Evolutionary conservation across 106 monocot species (phyloP), one percentile per base, ranked within the genome.

Genomic region (Platanthera zijinensis): DNA sequence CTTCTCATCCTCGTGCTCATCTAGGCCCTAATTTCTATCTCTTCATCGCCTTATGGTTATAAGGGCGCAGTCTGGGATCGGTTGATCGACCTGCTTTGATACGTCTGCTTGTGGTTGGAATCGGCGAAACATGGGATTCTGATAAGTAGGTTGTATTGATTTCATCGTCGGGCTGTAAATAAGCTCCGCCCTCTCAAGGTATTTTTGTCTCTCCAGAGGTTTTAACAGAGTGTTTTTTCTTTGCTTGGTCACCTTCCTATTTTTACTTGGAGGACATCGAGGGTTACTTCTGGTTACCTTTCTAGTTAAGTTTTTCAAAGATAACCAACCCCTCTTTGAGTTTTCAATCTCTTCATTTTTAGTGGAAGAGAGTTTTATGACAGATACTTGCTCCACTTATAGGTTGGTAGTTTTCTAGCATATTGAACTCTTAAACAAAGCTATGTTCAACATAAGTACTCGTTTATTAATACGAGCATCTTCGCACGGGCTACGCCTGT

Each of bases 331-430:
- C 69, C 69, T 69, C 30, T 66, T 66, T 39, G 21, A 69, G 46
- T 69, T 45, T 69, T 69, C 47, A 47, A 12, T 69, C 72, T 72
- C 72, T 72, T 72, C 72, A 21, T 63, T 32, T 19, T 75, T 54
- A 78, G 32, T 57, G 19, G 62, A 72, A 64, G 21, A 51, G 50
- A 18, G 68, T n/a, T 66, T 80, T 75, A 77, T 78, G 62, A 73
- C 48, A 68, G 70, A n/a, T n/a, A n/a, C n/a, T 22, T 80, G 70
- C 76, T 77, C 83, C 45, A 76, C 73, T 54, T 54, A 17, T 63
- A 84, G 87, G 90, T 87, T 80, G 53, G 11, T 72, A 17, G 8
- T 21, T 19, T 59, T 78, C 18, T 80, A 5, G n/a, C 48, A 4
- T n/a, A 18, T 10, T 64, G 45, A 77, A 32, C 13, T 51, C 46